Base-by-base conservation (phyloP, 805 yeast genomes). In the Suhomyces pyralidae region DNA sequence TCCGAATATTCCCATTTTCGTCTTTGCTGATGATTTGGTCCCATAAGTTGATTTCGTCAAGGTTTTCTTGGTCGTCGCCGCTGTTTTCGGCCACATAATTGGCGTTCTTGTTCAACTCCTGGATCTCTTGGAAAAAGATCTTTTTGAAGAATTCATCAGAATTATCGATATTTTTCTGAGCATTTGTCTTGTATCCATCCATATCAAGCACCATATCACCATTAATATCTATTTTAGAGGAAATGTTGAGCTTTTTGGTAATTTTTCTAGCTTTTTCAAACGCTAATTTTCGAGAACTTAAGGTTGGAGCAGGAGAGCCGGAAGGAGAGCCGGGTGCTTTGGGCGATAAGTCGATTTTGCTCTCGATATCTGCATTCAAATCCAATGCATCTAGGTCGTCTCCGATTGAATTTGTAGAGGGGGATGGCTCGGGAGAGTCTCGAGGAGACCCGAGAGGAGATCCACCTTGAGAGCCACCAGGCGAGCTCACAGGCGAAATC, bases 171-270 rank as follows among this genome's bases (percentile, higher is more conserved):
- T 86, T 90, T 58, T 85, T 83, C 49, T 85, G 87, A 12, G 76
- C 64, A 61, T 86, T 90, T 32, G 96, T 87, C 69, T 92, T 93
- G 71, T 94, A 94, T 15, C 99, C 99, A 61, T 91, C 96, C 85
- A 93, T 90, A 70, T 94, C 99, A 45, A 94, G 73, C 42, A 91
- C 81, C 60, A 94, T 78, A 64, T 91, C 97, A 10, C 99, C 99
- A 61, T 90, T 88, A 55, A 86, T 85, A 56, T 89, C 96, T 36
- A 92, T 81, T 58, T 85, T 89, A 26, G 96, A 85, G 1, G 97
- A 97, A 30, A 94, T 91, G 63, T 91, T 89, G 58, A 90, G 76
- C 63, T 79, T 84, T 58, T 81, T 80, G 25, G 93, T 82, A 22
- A 90, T 73, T 42, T 82, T 82, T 54, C 78, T 77, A 5, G 88